These are phyloP conservation scores for Trichoderma koningiopsis DNA, from an alignment of 2,329 filamentous ascomycete species.

Conservation along the genomic window DNA sequence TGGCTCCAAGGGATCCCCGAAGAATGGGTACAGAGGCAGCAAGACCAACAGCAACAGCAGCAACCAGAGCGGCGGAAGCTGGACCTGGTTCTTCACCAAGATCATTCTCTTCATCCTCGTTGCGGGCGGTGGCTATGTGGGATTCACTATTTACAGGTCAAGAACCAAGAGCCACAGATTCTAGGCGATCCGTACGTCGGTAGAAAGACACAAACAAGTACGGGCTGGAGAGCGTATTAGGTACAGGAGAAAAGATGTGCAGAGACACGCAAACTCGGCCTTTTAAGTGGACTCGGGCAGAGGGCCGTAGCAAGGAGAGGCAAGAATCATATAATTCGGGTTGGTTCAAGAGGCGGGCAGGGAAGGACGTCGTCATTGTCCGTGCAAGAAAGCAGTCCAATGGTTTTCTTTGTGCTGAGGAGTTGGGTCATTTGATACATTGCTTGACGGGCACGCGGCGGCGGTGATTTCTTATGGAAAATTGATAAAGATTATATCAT, in stretches of 20 bases:
- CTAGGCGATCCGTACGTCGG: conserved; percentile 36
- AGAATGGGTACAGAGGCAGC: conserved; percentile 38
- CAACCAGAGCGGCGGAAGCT: conserved; percentile 51
- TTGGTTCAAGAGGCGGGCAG: background rate
- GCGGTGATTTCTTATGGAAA: background rate
- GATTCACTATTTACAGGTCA: conserved; percentile 79
- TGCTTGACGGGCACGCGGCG: conserved; percentile 2
- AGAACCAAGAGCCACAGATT: conserved; percentile 63
- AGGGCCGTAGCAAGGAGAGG: background rate
- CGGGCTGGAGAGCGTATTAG: background rate
- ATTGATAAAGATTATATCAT: conserved; percentile 1
- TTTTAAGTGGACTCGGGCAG: background rate
- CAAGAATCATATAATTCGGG: background rate
- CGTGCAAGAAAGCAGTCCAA: conserved; percentile 1
- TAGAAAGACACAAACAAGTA: background rate
- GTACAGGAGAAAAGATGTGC: background rate
- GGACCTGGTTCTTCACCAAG: conserved; percentile 74
- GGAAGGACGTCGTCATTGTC: background rate
- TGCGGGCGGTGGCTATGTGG: conserved; percentile 76
- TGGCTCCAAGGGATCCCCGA: conserved; percentile 40
- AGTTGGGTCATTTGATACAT: conserved; percentile 3
- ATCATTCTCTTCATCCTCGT: conserved; percentile 72
- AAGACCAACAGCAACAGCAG: conserved; percentile 35
- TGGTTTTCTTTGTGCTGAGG: conserved; percentile 1
- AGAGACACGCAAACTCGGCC: background rate